Evolutionary conservation across 129 eudicot genomes (phyloP).

Genomic region (Artemisia argyi): DNA sequence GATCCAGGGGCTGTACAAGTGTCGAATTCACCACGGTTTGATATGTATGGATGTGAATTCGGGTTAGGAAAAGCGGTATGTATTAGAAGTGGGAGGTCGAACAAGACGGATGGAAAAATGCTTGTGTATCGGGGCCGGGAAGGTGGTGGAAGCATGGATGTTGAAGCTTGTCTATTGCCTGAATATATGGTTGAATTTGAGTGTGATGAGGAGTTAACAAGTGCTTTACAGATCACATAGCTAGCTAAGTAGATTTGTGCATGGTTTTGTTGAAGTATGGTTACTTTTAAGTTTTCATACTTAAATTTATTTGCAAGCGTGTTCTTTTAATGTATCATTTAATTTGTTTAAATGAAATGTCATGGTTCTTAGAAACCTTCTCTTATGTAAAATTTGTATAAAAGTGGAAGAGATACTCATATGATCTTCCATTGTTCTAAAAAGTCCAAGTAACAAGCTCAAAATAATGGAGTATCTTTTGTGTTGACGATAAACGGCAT

Average conservation of each 20-base stretch:
- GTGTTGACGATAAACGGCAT: too few species aligned
- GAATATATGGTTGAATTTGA: slow-evolving; percentile 20
- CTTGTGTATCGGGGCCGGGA: slow-evolving; percentile 21
- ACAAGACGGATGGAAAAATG: slow-evolving; percentile 33
- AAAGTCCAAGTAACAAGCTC: too few species aligned
- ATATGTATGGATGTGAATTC: slow-evolving; percentile 34
- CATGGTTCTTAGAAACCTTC: too few species aligned
- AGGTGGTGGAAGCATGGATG: slow-evolving; percentile 36
- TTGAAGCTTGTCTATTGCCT: slow-evolving; percentile 26
- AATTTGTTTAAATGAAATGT: too few species aligned
- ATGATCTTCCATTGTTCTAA: too few species aligned
- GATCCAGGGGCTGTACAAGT: neutral
- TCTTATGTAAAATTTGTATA: neutral
- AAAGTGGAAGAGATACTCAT: too few species aligned
- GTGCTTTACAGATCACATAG: neutral
- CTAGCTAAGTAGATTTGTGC: neutral
- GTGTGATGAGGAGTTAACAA: slow-evolving; percentile 24
- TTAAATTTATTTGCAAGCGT: too few species aligned
- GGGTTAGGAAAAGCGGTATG: slow-evolving; percentile 44
- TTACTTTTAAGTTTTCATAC: too few species aligned
- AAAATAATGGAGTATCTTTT: too few species aligned
- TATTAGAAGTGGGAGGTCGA: slow-evolving; percentile 25
- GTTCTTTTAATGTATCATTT: too few species aligned
- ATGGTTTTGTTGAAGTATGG: neutral
- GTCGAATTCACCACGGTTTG: slow-evolving; percentile 33